Base-by-base conservation (phyloP, 2,329 filamentous ascomycete species). In the Elsinoe batatas region DNA sequence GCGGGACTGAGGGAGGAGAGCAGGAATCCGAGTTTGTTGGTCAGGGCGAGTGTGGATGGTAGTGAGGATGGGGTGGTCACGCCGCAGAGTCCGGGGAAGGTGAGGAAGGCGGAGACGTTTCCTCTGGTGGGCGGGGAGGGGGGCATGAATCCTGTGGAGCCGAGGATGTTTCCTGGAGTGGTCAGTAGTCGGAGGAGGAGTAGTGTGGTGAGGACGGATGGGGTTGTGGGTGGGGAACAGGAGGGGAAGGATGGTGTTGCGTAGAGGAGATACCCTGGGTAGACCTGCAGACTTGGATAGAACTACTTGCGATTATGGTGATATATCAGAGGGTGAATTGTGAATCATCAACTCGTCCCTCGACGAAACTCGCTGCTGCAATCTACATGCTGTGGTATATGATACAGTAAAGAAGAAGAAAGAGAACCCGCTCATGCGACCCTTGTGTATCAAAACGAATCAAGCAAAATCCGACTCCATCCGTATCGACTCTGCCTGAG, bases 141-240 rank as follows among this genome's bases (percentile, higher is more conserved):
- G 17, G 53, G 40, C 18, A 55, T 55, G 40, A 55, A 55, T 46
- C 53, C 53, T 4, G 53, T 55, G 13, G 85, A 88, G 67, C 86
- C 85, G 10, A 79, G 76, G 59, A 81, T 88, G 59, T 87, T 88
- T 61, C 87, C 87, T 0, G 86, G 86, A 0, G 78, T 90, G 32
- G 77, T 89, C 10, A 74, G 72, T 53, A 70, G 73, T 17, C 66
- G 69, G 35, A 64, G 73, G 17, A 66, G 71, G 40, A 67, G 67
- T 46, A 66, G 64, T 55, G 54, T 59, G 42, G 54, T 54, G 18
- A 56, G 42, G 36, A 17, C 17, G 13, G 47, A 51, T 37, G 47
- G 15, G n/a, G 12, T 8, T 15, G n/a, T 13, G 12, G 15, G 32
- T 13, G 35, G 35, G 7, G 47, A 51, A 33, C 32, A 36, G 17